Conservation (phyloP, 2,329 filamentous ascomycete species). For the Alternaria sp. region DNA sequence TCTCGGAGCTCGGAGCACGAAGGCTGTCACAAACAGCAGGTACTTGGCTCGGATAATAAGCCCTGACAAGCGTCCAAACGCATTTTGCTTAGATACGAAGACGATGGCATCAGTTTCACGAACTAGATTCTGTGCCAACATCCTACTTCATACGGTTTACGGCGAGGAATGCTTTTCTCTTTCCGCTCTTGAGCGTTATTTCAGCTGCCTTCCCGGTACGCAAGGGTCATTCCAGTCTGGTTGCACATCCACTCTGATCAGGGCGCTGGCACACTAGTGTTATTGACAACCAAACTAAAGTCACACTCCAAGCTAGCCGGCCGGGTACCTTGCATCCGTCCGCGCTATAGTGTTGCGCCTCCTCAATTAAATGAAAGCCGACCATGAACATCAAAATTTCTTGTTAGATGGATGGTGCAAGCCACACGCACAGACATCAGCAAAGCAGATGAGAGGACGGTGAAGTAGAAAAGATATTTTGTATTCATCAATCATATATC, state of each 20-base stretch:
- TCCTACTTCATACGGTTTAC: not conserved
- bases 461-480: not conserved
- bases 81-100: not conserved
- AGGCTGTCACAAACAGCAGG: not conserved
- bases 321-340: slow-evolving; percentile 1
- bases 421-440: fast-evolving
- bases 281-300: not conserved
- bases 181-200: not conserved
- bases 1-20: not conserved
- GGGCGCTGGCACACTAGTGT: not conserved
- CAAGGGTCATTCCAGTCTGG: not conserved
- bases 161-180: not conserved
- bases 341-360: not conserved
- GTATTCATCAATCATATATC: not conserved
- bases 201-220: not conserved
- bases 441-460: not conserved
- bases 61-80: not conserved
- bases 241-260: not conserved
- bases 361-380: not conserved
- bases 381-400: not conserved
- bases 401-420: not conserved
- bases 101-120: not conserved
- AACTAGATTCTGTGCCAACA: not conserved
- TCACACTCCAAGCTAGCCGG: not conserved
- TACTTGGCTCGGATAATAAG: not conserved